Conservation (phyloP, 2,329 filamentous ascomycete genomes). For the Macrophomina pseudophaseolina region DNA sequence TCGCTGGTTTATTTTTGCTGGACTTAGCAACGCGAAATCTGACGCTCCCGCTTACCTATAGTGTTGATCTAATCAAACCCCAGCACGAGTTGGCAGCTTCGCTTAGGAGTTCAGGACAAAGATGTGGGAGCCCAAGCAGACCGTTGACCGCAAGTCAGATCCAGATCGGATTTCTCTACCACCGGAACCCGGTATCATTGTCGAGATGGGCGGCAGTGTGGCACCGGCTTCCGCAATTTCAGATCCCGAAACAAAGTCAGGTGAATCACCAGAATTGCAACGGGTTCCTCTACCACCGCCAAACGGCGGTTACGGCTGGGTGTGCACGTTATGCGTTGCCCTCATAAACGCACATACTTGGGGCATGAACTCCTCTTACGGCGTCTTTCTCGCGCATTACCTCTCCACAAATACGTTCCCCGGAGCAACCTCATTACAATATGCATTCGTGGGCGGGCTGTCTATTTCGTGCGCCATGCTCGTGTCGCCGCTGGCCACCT, state of each 20-base stretch:
- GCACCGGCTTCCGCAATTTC: background rate
- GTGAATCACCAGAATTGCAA: background rate
- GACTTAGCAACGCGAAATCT: background rate
- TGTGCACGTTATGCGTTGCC: conserved; percentile 36
- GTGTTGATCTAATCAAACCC: background rate
- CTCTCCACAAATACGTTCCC: conserved; percentile 10
- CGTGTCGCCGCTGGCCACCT: conserved; percentile 35
- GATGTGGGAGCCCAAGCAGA: background rate
- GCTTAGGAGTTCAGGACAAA: background rate
- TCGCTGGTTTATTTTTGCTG: background rate
- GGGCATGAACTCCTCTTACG: conserved; percentile 33
- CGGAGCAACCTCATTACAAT: conserved; percentile 36
- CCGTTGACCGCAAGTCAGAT: background rate
- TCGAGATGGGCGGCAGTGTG: background rate
- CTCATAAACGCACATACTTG: conserved; percentile 40
- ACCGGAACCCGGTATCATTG: background rate
- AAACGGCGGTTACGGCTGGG: conserved; percentile 47
- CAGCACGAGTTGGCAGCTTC: background rate
- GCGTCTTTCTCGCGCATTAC: conserved; percentile 21
- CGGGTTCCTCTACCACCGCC: background rate
- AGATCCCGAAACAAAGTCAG: background rate
- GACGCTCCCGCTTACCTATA: background rate
- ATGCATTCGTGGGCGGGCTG: conserved; percentile 43
- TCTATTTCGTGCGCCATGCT: conserved; percentile 36
- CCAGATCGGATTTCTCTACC: background rate